Evolutionary conservation across 73 alveolate species (phyloP), one percentile per base, ranked within the genome.

Genomic region (Uronychia binucleata): DNA sequence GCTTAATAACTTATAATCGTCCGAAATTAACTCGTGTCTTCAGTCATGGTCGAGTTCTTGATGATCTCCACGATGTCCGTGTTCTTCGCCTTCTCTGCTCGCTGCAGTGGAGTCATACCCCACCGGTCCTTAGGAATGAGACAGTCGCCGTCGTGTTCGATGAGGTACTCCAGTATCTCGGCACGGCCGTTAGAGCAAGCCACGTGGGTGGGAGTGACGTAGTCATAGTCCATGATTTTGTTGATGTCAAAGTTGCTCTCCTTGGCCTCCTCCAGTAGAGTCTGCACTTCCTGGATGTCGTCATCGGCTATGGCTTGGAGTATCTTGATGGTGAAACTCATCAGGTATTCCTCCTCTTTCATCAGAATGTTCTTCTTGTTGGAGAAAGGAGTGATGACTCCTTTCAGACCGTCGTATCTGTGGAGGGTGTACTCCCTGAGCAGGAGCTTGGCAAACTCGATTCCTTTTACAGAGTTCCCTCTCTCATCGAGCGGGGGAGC

Each of bases 391-490:
- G 89, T 82, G 27, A 59, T 57, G 33, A 82, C 89, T 33, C 89
- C 89, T 74, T 82, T 82, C 57, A 82, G 59, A 1, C 33, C 31
- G 34, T 82, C 89, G 77, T 82, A 82, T 74, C 89, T 82, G 34
- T 82, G 89, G 77, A 82, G 33, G 27, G 89, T 82, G 59, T 82
- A 82, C 33, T 82, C 83, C 26, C 33, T 67, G 30, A 82, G 77
- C 0, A 82, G 58, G 11, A 60, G 58, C 59, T 82, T 82, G 77
- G 82, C 30, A 28, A 77, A 78, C 34, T 79, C 95, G 0, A 89
- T 84, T 0, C 95, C 91, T 78, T 77, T 89, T 27, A 89, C 91
- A 14, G 92, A 75, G 35, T 89, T 89, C 0, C 95, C 95, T 67
- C 88, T 87, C 34, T 81, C 84, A 78, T 89, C 88, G 0, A 84